Conservation (phyloP, 129 eudicot species). For the Centrapalus pauciflorus region DNA sequence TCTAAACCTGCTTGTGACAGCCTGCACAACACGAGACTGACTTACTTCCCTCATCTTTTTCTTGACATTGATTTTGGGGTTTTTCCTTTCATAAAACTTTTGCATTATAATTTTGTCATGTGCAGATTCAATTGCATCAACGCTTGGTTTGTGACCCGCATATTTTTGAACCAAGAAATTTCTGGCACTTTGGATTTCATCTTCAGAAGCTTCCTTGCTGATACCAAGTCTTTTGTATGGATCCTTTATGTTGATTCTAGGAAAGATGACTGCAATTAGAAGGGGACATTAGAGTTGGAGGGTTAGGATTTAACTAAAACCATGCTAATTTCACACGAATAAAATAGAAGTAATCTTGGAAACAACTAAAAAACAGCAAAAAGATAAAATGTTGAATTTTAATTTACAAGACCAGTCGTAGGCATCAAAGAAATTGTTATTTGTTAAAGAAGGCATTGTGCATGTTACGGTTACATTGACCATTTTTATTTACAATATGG, state of each 20-base stretch:
- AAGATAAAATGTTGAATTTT: neutral
- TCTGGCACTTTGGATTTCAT: conserved; percentile 91
- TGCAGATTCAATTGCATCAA: conserved; percentile 94
- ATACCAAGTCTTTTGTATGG: conserved; percentile 97
- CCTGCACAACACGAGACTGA: conserved; percentile 71
- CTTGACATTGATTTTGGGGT: conserved; percentile 80
- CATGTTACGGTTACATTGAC: neutral
- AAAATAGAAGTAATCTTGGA: conserved; percentile 7
- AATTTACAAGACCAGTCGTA: neutral
- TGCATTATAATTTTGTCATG: conserved; percentile 94
- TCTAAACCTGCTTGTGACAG: conserved; percentile 72
- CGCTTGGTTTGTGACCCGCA: conserved; percentile 86
- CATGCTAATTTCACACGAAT: neutral
- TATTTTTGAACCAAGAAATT: conserved; percentile 85
- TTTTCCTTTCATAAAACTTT: conserved; percentile 70
- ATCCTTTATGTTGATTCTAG: conserved; percentile 79
- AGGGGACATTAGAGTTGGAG: conserved; percentile 2
- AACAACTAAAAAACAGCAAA: neutral
- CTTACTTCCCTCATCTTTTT: conserved; percentile 85
- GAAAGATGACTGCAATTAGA: conserved; percentile 65
- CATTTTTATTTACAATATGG: neutral
- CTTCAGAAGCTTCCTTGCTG: conserved; percentile 83
- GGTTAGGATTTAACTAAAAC: conserved; percentile 3
- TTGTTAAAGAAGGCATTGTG: neutral
- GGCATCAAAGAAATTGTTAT: neutral